These are phyloP conservation scores for Xylaria multiplex DNA, from an alignment of 2,329 filamentous ascomycete species.

Conservation along the genomic window DNA sequence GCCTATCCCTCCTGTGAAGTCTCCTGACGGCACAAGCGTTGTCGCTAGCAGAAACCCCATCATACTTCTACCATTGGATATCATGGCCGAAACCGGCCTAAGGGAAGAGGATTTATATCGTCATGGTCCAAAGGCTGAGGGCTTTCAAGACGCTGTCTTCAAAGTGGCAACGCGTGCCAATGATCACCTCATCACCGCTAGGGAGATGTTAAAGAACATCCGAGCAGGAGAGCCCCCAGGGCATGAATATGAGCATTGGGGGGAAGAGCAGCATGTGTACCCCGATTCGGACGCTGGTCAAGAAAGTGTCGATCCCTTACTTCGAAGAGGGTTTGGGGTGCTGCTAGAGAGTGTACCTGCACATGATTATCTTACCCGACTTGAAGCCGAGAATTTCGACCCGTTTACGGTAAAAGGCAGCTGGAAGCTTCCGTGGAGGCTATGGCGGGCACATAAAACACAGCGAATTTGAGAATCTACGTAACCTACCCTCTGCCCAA, in stretches of 20 bases:
- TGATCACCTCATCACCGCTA: conserved; percentile 92
- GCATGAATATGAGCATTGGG: conserved; percentile 89
- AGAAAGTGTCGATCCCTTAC: conserved; percentile 53
- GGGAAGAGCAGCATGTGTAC: conserved; percentile 75
- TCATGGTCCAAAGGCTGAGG: conserved; percentile 78
- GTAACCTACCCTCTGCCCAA: too few species aligned
- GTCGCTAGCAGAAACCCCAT: conserved; percentile 56
- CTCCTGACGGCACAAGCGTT: conserved; percentile 53
- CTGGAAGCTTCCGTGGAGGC: conserved; percentile 88
- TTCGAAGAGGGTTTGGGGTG: conserved; percentile 77
- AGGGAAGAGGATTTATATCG: conserved; percentile 91
- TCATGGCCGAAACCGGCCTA: conserved; percentile 84
- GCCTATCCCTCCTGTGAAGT: conserved; percentile 64
- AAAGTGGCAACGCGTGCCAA: conserved; percentile 91
- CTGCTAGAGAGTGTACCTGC: conserved; percentile 84
- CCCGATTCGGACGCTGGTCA: conserved; percentile 48
- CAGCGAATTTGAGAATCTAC: conserved; percentile 55
- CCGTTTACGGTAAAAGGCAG: conserved; percentile 72
- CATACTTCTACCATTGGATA: conserved; percentile 84
- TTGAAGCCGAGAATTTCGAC: conserved; percentile 88
- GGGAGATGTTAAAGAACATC: conserved; percentile 88
- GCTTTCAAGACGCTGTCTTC: conserved; percentile 90
- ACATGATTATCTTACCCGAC: conserved; percentile 77
- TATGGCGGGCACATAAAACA: conserved; percentile 65
- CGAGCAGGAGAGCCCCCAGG: conserved; percentile 77